Evolutionary conservation across 2,329 filamentous ascomycete species (phyloP).

Genomic region (Acrocalymma vagum): DNA sequence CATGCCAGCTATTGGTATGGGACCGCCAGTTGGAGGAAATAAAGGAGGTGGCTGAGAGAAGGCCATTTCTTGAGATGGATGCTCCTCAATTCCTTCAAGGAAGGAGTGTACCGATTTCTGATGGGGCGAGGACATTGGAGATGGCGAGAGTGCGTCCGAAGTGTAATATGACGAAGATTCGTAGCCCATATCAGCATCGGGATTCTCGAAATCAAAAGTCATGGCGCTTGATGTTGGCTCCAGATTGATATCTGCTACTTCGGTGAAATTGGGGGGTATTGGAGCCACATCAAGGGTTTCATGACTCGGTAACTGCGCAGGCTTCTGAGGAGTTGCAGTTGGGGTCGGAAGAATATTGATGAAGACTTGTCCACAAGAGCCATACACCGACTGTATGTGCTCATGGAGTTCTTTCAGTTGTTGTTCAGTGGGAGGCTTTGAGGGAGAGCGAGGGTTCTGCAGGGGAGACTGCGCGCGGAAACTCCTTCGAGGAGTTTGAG

Average conservation of each 20-base stretch:
- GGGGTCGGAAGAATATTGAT: slow-evolving; percentile 65
- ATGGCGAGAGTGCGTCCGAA: slow-evolving; percentile 59
- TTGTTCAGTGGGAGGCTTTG: slow-evolving; percentile 48
- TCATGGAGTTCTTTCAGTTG: slow-evolving; percentile 53
- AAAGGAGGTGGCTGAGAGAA: slow-evolving; percentile 41
- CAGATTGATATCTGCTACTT: slow-evolving; percentile 57
- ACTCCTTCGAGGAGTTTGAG: slow-evolving; percentile 43
- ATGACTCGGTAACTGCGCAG: slow-evolving; percentile 47
- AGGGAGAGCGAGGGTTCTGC: slow-evolving; percentile 41
- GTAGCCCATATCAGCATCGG: slow-evolving; percentile 55
- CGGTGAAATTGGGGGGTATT: slow-evolving; percentile 68
- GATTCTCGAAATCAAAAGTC: slow-evolving; percentile 49
- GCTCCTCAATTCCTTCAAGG: slow-evolving; percentile 43
- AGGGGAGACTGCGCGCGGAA: slow-evolving; percentile 42
- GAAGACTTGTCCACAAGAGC: slow-evolving; percentile 51
- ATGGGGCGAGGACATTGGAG: slow-evolving; percentile 46
- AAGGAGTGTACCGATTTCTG: slow-evolving; percentile 44
- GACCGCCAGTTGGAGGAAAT: slow-evolving; percentile 31
- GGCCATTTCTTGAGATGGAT: slow-evolving; percentile 34
- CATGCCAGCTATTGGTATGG: slow-evolving; percentile 27
- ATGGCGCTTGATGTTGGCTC: slow-evolving; percentile 48
- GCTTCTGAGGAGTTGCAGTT: slow-evolving; percentile 56
- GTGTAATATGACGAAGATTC: slow-evolving; percentile 60
- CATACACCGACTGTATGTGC: slow-evolving; percentile 55
- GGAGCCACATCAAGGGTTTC: slow-evolving; percentile 62